Conservation (phyloP, 2,329 filamentous ascomycete species). For the Colletotrichum gigasporum region DNA sequence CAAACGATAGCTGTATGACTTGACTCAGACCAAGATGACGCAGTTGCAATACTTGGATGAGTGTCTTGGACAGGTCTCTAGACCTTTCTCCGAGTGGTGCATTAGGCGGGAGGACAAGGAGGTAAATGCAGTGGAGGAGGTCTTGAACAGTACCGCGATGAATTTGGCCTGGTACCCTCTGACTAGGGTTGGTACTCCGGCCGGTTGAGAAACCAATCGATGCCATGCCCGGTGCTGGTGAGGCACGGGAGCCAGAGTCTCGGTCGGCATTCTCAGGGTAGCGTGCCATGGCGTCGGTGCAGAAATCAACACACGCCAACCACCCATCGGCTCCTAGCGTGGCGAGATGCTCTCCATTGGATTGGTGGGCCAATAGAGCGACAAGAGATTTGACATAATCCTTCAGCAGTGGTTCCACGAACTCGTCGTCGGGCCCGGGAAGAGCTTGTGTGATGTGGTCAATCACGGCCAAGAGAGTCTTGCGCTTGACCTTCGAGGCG, state of each 20-base stretch:
- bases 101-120: constrained; percentile 72
- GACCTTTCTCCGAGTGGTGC: constrained; percentile 70
- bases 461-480: constrained; percentile 81
- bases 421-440: constrained; percentile 64
- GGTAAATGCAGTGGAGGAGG: constrained; percentile 72
- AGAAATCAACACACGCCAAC: constrained; percentile 76
- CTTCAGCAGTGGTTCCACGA: constrained; percentile 74
- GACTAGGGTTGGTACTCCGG: constrained; percentile 34
- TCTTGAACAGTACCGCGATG: constrained; percentile 47
- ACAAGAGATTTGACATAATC: constrained; percentile 83
- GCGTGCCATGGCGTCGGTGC: constrained; percentile 68
- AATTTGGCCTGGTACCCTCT: constrained; percentile 35
- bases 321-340: constrained; percentile 67
- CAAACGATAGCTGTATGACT: constrained; percentile 78
- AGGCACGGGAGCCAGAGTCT: constrained; percentile 51
- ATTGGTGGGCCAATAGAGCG: constrained; percentile 74
- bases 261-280: constrained; percentile 55
- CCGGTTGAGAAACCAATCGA: constrained; percentile 41
- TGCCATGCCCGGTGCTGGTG: constrained; percentile 53
- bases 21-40: constrained; percentile 67
- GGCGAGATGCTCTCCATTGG: constrained; percentile 83
- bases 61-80: constrained; percentile 62
- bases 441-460: constrained; percentile 84
- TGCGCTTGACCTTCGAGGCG: constrained; percentile 73
- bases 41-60: constrained; percentile 70